A percentile compares a stretch with the other conserved stretches of the same genome.
These are phyloP conservation scores for Porphyra umbilicalis DNA, from an alignment of 31 red algal genomes.

Conservation along the genomic window DNA sequence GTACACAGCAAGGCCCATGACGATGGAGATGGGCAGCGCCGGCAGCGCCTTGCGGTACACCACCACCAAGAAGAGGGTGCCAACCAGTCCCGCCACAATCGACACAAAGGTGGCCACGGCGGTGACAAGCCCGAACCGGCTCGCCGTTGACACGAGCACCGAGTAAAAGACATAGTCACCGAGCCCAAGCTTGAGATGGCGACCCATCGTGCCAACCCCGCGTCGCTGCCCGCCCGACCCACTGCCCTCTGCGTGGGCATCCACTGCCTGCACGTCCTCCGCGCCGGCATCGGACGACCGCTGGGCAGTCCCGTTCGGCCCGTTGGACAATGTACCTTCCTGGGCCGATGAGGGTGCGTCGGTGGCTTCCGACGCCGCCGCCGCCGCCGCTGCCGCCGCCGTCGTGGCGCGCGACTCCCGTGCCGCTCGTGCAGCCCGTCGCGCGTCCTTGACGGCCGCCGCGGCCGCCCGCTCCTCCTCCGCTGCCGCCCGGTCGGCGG, in stretches of 20 bases:
- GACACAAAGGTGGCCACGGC: slow-evolving; percentile 64
- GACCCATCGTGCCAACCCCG: slow-evolving; percentile 34
- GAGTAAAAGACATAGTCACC: slow-evolving; percentile 94
- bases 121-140: slow-evolving; percentile 55
- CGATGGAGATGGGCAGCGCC: slow-evolving; percentile 80
- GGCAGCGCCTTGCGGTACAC: slow-evolving; percentile 65
- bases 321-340: neutral
- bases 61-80: slow-evolving; percentile 69
- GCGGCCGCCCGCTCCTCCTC: neutral
- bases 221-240: neutral
- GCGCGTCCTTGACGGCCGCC: neutral
- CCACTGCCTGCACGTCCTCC: neutral
- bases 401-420: neutral
- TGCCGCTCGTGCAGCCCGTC: neutral
- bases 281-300: neutral
- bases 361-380: neutral
- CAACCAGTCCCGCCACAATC: slow-evolving; percentile 64
- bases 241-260: neutral
- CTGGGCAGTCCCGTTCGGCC: neutral
- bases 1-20: slow-evolving; percentile 45
- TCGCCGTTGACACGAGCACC: slow-evolving; percentile 64
- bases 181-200: slow-evolving; percentile 77
- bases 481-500: neutral
- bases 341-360: too few relatives aligned
- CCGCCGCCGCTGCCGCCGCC: neutral